Evolutionary conservation across 495 filamentous ascomycete species (phyloP), one percentile per base, ranked within the genome.

Genomic region (Trichoderma asperelloides): DNA sequence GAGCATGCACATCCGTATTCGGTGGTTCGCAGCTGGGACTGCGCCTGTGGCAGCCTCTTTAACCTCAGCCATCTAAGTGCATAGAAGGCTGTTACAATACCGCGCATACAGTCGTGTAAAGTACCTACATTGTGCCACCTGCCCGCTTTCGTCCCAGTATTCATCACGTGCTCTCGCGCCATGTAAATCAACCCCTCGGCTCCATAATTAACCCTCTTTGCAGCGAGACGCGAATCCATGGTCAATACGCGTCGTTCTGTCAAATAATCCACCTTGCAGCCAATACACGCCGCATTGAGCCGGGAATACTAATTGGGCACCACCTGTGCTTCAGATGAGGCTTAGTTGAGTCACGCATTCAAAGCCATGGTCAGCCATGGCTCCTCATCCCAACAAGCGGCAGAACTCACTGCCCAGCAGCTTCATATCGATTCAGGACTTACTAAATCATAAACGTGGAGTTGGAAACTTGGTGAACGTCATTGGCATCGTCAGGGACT

Each of bases 401-500:
- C 55, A 60, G 21, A 60, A 18, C 55, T 23, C 60, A 6, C 72
- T 78, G 33, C 79, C 79, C n/a, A 33, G 70, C 1, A 66, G 71
- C 15, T 78, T 76, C 67, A 68, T 60, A 11, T 64, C 33, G 13
- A 71, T 83, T 30, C 63, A 65, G 12, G 71, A 75, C 40, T 71
- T 80, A 45, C 66, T 76, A 16, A 74, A 79, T 2, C 63, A 65
- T 66, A 62, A 39, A 62, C 3, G 63, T 28, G 62, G 67, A 0
- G 16, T 66, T 4, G 77, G 77, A 5, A 65, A 21, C 2, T 67
- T 85, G 3, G 73, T 82, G n/a, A 78, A 72, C 68, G 77, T 85
- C 40, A 75, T 85, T 33, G 84, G 84, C 30, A 60, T 85, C 25
- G 76, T 84, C 0, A 80, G 73, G 47, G 85, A 88, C 63, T 77